These are phyloP conservation scores for Conoideocrella luteorostrata DNA, from an alignment of 2,329 filamentous ascomycete species.

Conservation along the genomic window DNA sequence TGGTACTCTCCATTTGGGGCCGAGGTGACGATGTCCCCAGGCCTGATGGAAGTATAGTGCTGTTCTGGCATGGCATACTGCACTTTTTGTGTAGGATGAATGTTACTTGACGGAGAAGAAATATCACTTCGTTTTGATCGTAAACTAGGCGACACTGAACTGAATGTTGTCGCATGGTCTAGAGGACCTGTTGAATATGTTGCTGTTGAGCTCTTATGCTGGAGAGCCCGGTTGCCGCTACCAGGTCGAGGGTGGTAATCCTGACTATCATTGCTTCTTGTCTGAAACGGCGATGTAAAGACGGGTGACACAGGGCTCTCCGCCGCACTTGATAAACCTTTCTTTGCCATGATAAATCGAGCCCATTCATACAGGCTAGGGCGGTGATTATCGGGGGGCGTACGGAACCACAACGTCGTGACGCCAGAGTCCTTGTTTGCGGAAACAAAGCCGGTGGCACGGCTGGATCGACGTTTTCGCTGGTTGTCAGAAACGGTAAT, in stretches of 20 bases:
- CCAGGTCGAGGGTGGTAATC: conserved; percentile 38
- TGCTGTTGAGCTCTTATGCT: conserved; percentile 43
- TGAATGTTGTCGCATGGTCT: conserved; percentile 45
- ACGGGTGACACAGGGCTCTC: conserved; percentile 47
- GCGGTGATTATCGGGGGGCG: conserved; percentile 43
- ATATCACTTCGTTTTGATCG: conserved; percentile 57
- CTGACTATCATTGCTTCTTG: conserved; percentile 32
- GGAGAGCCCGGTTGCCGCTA: conserved; percentile 36
- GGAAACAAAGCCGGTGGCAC: conserved; percentile 50
- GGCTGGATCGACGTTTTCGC: conserved; percentile 58
- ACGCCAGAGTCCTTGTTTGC: conserved; percentile 42
- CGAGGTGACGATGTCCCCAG: conserved; percentile 51
- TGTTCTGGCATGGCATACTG: conserved; percentile 34
- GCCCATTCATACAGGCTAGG: conserved; percentile 54
- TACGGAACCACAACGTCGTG: conserved; percentile 51
- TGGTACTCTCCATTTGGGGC: conserved; percentile 47
- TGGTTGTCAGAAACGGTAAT: conserved; percentile 54
- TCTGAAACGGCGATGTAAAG: conserved; percentile 47
- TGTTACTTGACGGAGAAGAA: conserved; percentile 50
- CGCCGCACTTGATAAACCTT: conserved; percentile 36
- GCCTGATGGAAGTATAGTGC: conserved; percentile 45
- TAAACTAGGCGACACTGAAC: conserved; percentile 53
- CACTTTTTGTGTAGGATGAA: conserved; percentile 32
- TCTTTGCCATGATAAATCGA: conserved; percentile 42
- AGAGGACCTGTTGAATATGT: conserved; percentile 39